Evolutionary conservation across 306 rosid species (phyloP), one percentile per base, ranked within the genome.

Genomic region (Prunus salicina): DNA sequence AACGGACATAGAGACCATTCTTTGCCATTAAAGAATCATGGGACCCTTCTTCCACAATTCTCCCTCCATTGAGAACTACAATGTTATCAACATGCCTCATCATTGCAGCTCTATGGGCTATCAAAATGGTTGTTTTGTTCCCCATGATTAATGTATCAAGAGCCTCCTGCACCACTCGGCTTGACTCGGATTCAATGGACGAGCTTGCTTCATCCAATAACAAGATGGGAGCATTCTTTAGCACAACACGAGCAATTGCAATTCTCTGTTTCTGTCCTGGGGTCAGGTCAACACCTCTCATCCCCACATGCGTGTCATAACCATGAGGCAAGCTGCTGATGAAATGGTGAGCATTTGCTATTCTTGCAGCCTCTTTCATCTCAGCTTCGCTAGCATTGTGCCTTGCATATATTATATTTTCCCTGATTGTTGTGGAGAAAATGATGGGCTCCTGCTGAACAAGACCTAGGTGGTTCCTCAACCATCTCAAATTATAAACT

Each of bases 221-320:
- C 70, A 96, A 85, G 76, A 96, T 96, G 63, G 99, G 99, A 8
- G 98, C 99, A 55, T 96, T 96, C 85, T 96, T 96, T 60, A 96
- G 85, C 74, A 96, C 88, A 5, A 96, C 99, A 76, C 98, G 89
- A 16, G 99, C 99, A 62, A 96, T 96, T 66, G 97, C 99, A 79
- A 96, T 96, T 79, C 99, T 88, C 97, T 96, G 99, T 81, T 96
- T 96, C 89, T 96, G 99, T 70, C 99, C 99, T 0, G 98, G 98
- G 78, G 99, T 96, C 69, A 96, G 82, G 83, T 96, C 99, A 72
- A 96, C 99, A 51, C 97, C 99, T 85, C 99, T 88, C 99, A 96
- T 96, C 77, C 99, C 99, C 66, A 96, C 96, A 79, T 92, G 99
- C 25, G 99, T 96, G 84, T 96, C 98, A 77, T 96, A 96, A 72